Conservation (phyloP, 2,329 filamentous ascomycete species). For the Dothideomycetidae sp. region DNA sequence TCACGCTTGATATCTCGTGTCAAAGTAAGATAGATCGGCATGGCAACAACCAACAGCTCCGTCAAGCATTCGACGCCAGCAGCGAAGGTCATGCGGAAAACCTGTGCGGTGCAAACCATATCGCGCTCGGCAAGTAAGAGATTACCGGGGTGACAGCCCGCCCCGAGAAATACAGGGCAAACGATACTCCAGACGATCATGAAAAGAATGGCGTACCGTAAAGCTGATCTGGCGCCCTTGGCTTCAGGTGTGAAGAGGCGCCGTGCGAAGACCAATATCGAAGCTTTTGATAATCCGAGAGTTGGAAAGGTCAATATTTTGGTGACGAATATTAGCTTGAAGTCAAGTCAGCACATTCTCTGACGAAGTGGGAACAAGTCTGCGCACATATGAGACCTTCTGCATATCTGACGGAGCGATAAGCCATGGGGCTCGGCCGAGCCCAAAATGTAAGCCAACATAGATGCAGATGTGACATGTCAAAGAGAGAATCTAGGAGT, state of each 20-base stretch:
- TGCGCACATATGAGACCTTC: too few relatives aligned
- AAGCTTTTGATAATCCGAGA: constrained; percentile 5
- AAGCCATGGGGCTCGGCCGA: constrained; percentile 3
- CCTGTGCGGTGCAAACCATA: neutral
- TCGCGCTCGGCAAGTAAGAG: neutral
- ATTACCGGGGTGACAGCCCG: constrained; percentile 1
- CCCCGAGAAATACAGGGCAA: constrained; percentile 1
- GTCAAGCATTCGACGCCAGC: constrained; percentile 4
- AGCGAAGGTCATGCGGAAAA: constrained; percentile 1
- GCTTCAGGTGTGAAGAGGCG: constrained; percentile 7
- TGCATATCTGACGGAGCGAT: too few relatives aligned
- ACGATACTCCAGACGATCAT: constrained; percentile 2
- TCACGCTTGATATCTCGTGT: constrained; percentile 6
- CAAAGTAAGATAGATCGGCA: constrained; percentile 5
- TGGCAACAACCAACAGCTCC: constrained; percentile 1
- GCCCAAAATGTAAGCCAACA: constrained; percentile 3
- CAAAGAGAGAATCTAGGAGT: constrained; percentile 2
- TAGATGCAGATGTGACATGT: constrained; percentile 7
- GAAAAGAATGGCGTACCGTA: constrained; percentile 5
- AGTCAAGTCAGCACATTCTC: constrained; percentile 2
- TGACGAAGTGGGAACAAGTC: too few relatives aligned
- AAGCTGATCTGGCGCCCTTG: neutral
- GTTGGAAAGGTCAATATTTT: constrained; percentile 3
- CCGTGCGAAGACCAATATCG: constrained; percentile 6
- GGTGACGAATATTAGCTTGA: constrained; percentile 2